Evolutionary conservation across 2,329 filamentous ascomycete species (phyloP), one percentile per base, ranked within the genome.

Genomic region (Nemania sp.): DNA sequence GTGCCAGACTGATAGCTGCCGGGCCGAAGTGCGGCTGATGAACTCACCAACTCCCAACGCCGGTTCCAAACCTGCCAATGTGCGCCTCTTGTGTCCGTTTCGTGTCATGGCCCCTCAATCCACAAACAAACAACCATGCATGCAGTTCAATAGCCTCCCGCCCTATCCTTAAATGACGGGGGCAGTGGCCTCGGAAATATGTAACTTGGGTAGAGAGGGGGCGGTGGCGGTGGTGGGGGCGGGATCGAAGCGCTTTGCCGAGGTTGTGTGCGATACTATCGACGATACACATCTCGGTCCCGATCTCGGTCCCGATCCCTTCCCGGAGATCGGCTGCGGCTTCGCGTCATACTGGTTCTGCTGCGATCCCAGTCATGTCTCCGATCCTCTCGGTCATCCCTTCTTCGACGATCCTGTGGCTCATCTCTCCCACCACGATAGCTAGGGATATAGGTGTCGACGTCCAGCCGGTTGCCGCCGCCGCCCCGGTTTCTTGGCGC

Each of bases 381-480:
- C 56, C 75, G 68, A 35, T 78, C 75, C 52, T 78, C 75, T 47
- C 75, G 67, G 52, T 75, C 73, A 54, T 75, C 71, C 59, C 71
- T 69, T 67, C 71, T 66, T 56, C 72, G 64, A 53, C 74, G 73
- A 52, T 75, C 73, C 39, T 77, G 72, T 2, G 78, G 70, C 2
- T 71, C 73, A 20, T 74, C 74, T 20, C 71, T 65, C 42, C 72
- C 75, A 7, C 72, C 71, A 25, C 75, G 71, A 57, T 83, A 83
- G 43, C 76, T 78, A 3, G 81, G 81, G 34, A 83, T 82, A 54
- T 83, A 82, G 1, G 81, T 82, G 61, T 83, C 80, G 20, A 80
- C 72, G 54, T 83, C 79, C 1, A 68, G 69, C 54, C 75, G 68
- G 55, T 65, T 71, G 15, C 65, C 72, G 9, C 68, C 73, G 32